phyloP scores from a whole-genome alignment of 139 green algal genomes.

The Closterium sp. region DNA sequence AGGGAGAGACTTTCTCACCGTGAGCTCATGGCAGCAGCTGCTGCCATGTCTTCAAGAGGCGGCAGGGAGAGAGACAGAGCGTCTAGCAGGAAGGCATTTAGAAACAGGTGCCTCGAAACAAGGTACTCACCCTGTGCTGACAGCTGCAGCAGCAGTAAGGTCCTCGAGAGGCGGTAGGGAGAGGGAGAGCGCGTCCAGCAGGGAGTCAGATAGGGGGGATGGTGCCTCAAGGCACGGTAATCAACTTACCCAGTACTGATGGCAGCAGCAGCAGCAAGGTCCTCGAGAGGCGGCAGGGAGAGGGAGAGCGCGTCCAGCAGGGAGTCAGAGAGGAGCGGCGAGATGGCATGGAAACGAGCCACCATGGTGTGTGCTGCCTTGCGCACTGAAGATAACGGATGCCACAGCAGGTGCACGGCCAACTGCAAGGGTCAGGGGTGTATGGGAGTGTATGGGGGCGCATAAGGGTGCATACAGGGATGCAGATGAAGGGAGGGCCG shows the following conservation, averaged over 20 bases:
- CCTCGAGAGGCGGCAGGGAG: constrained; percentile 36
- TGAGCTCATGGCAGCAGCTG: background rate
- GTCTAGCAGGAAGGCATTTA: no score
- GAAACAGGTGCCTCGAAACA: no score
- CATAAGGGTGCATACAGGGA: no score
- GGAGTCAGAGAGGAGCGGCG: constrained; percentile 16
- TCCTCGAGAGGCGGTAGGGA: constrained; percentile 39
- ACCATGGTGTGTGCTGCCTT: background rate
- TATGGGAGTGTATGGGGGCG: no score
- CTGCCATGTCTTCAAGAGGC: no score
- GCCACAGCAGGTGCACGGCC: constrained; percentile 33
- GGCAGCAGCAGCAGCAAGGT: constrained; percentile 8
- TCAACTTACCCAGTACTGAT: background rate
- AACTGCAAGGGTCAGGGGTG: constrained; percentile 9
- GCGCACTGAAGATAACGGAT: constrained; percentile 29
- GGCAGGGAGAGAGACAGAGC: no score
- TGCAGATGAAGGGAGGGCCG: no score
- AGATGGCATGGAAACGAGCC: constrained; percentile 11
- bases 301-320: constrained; percentile 39
- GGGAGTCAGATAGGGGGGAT: constrained; percentile 8
- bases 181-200: constrained; percentile 38
- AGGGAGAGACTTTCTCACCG: background rate
- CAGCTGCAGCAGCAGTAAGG: background rate
- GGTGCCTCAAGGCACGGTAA: background rate
- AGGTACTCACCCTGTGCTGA: background rate